Evolutionary conservation across 148 eudicot species (phyloP).

Genomic region (Vaccinium corymbosum): DNA sequence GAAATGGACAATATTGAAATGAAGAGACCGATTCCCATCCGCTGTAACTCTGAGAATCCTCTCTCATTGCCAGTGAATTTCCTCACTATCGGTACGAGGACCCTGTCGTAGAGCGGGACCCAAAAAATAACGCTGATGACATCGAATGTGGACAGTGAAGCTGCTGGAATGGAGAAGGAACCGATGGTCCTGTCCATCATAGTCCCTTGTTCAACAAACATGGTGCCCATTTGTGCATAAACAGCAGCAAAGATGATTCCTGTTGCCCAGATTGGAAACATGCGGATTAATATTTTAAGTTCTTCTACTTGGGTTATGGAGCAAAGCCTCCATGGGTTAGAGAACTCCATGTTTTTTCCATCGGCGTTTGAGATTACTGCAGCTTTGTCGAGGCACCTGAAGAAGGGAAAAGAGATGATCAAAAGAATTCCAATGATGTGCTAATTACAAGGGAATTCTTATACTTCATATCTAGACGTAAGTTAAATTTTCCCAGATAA

Average conservation of each 20-base stretch:
- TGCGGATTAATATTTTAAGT: constrained; percentile 36
- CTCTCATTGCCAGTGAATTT: constrained; percentile 44
- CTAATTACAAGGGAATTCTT: neutral
- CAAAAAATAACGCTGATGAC: constrained; percentile 45
- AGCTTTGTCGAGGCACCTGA: constrained; percentile 44
- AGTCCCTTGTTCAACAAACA: constrained; percentile 45
- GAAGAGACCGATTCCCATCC: constrained; percentile 60
- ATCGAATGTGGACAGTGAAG: constrained; percentile 42
- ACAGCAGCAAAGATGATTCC: constrained; percentile 40
- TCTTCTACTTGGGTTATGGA: constrained; percentile 42
- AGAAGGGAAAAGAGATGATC: neutral
- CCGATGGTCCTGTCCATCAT: constrained; percentile 40
- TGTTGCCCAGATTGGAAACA: constrained; percentile 43
- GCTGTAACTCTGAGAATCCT: constrained; percentile 45
- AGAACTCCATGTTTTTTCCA: constrained; percentile 16
- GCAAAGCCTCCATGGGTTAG: constrained; percentile 36
- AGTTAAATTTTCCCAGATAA: neutral
- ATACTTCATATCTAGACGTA: no score
- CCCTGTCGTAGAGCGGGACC: constrained; percentile 46
- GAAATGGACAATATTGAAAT: constrained; percentile 45
- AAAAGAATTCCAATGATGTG: neutral
- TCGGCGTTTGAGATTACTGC: constrained; percentile 26
- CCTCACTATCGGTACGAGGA: constrained; percentile 45
- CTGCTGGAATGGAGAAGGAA: constrained; percentile 51
- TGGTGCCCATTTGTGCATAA: constrained; percentile 40